These are phyloP conservation scores for Geranium incanum DNA, from an alignment of 441 rosid species.

Conservation along the genomic window DNA sequence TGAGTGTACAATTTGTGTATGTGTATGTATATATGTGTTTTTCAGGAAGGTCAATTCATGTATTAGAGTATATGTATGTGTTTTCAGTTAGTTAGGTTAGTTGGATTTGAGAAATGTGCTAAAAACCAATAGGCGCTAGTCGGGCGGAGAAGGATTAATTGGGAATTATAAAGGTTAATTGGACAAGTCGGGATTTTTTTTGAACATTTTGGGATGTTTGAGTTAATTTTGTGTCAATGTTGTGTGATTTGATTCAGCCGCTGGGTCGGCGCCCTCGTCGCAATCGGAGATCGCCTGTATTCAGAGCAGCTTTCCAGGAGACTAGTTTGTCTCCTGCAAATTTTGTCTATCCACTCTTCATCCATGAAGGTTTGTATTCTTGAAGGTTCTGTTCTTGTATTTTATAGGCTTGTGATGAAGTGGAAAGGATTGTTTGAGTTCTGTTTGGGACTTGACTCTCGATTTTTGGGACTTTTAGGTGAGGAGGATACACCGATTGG, in stretches of 20 bases:
- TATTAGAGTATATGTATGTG: no score
- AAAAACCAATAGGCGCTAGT: no score
- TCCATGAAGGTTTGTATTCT: conserved; percentile 70
- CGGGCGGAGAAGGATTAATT: no score
- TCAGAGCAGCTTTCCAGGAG: conserved; percentile 79
- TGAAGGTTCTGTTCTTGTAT: not conserved
- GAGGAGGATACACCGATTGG: conserved; percentile 83
- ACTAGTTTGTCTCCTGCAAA: conserved; percentile 73
- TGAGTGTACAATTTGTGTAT: conserved; percentile 26
- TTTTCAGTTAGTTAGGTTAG: no score
- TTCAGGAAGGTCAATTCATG: no score
- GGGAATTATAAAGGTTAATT: no score
- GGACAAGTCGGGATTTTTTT: no score
- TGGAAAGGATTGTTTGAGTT: not conserved
- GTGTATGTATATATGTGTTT: no score
- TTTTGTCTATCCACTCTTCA: conserved; percentile 86
- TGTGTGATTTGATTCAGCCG: conserved; percentile 39
- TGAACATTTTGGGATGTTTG: not conserved
- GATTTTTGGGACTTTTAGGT: conserved; percentile 38
- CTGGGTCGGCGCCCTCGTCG: conserved; percentile 46
- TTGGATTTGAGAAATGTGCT: no score
- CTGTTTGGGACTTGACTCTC: not conserved
- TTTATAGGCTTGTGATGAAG: not conserved
- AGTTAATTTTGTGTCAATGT: not conserved
- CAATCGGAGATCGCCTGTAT: conserved; percentile 55